Evolutionary conservation across 306 rosid species (phyloP), one percentile per base, ranked within the genome.

Genomic region (Inga leiocalycina): DNA sequence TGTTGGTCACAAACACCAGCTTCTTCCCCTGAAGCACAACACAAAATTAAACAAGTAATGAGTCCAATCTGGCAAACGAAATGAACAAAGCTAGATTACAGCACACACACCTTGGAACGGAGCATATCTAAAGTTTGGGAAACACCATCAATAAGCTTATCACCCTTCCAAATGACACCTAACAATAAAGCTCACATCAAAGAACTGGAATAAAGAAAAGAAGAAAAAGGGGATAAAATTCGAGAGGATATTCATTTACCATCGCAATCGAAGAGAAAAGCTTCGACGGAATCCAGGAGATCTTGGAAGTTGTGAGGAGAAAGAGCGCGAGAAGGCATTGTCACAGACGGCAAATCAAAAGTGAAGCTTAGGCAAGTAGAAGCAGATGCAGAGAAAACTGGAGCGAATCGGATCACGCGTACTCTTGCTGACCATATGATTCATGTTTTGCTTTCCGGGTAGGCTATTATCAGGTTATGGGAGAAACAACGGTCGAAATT

Each of bases 141-240:
- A 73, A 87, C 97, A 61, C 94, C 99, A 71, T 92, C 90, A 74
- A 96, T 90, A 27, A 96, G 95, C 67, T 81, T 65, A 61, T 92
- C 90, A 30, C 93, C 99, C 82, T 94, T 96, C 99, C 99, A 96
- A 76, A 96, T 91, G 45, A 96, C 99, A 84, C 98, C 99, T 90
- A 71, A 75, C 45, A 5, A 48, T 8, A 10, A 44, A 20, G 27
- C 37, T n/a, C 77, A 69, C 61, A 35, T 17, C 16, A 49, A 6
- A 9, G 32, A 12, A 5, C 2, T 20, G 8, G 32, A n/a, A 10
- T 11, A 2, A 51, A 30, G 9, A 30, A 34, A 1, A 34, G 5
- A 46, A 32, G 32, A 43, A 15, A 17, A 73, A 30, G 19, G 6
- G 5, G 3, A 16, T 49, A 56, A 5, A 74, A 64, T 2, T 3